Base-by-base conservation (phyloP, 2,329 filamentous ascomycete genomes). In the Incumbomyces lentus region DNA sequence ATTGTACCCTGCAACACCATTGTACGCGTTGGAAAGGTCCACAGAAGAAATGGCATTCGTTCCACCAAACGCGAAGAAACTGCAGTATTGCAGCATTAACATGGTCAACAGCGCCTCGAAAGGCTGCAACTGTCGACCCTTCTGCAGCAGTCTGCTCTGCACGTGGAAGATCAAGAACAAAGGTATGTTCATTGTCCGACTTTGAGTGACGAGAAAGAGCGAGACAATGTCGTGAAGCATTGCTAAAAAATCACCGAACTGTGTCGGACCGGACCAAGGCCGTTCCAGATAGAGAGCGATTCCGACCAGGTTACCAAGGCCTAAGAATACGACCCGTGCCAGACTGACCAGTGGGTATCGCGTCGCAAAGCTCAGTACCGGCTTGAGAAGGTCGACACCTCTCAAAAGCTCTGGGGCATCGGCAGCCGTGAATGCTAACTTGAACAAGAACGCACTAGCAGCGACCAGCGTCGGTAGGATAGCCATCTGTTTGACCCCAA, bases 41-140 rank as follows among this genome's bases (percentile, higher is more conserved):
- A 98, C 79, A n/a, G 85, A 90, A 11, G 89, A 94, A 55, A 98
- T 95, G 34, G 92, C 84, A 63, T 98, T 98, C 39, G 86, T 86
- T 61, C 88, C 88, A 18, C 89, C 92, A 52, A 87, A 79, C 26
- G 86, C 83, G 62, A 96, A 98, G 73, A 95, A 98, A 43, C 83
- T 81, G 31, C 79, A 72, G 66, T 89, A 82, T 55, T 93, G 83
- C 34, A 94, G 70, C 30, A 96, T 76, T 30, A 95, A 69, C 7
- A 78, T 78, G 0, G 84, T 82, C 8, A 81, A 76, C 3, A 81
- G 81, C 38, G 85, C 71, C 57, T 87, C 79, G 14, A 46, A 35
- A 19, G 36, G 14, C 6, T 48, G 11, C 2, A 48, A 11, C 26
- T 18, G 63, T 17, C 68, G 66, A 40, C 82, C 70, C 50, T 67